A percentile compares a stretch with the other conserved stretches of the same genome.
Conservation (phyloP, 169 alveolate genomes). For the Babesia divergens region DNA sequence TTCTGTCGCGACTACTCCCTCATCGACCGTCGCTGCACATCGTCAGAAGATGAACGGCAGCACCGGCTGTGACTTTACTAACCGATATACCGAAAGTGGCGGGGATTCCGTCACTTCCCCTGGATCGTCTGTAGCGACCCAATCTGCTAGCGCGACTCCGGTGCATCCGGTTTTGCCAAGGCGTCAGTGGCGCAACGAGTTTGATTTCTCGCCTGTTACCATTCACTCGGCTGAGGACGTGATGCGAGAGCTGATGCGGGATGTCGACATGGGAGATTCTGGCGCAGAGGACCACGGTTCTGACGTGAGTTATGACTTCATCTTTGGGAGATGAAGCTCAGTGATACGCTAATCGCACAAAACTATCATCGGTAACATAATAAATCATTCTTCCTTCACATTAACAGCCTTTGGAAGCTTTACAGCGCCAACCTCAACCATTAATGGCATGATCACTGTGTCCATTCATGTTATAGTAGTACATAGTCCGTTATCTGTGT, state of each 20-base stretch:
- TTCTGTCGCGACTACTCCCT: neutral
- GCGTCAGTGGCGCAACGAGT: conserved; percentile 22
- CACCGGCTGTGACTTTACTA: conserved; percentile 11
- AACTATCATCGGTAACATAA: neutral
- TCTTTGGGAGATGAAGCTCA: conserved; percentile 8
- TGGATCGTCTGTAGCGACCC: neutral
- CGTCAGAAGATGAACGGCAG: conserved; percentile 1
- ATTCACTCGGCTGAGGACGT: conserved; percentile 26
- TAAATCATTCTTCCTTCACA: too few relatives aligned
- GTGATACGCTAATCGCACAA: neutral
- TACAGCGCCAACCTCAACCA: too few relatives aligned
- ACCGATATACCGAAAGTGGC: neutral
- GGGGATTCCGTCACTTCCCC: conserved; percentile 11
- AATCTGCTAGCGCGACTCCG: neutral
- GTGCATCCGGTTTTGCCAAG: neutral
- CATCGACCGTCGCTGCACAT: neutral
- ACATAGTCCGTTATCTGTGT: too few relatives aligned
- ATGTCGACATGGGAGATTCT: conserved; percentile 6
- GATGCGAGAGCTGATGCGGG: conserved; percentile 25
- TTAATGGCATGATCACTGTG: too few relatives aligned
- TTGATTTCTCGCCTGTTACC: conserved; percentile 25
- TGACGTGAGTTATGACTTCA: conserved; percentile 28
- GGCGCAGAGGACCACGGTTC: conserved; percentile 18
- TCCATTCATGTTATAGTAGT: too few relatives aligned
- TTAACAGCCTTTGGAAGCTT: too few relatives aligned